Percentiles rank a stretch among this genome's conserved stretches.
These are phyloP conservation scores for Tylopilus subfusipes DNA, from an alignment of 768 basidiomycete species.

Conservation along the genomic window DNA sequence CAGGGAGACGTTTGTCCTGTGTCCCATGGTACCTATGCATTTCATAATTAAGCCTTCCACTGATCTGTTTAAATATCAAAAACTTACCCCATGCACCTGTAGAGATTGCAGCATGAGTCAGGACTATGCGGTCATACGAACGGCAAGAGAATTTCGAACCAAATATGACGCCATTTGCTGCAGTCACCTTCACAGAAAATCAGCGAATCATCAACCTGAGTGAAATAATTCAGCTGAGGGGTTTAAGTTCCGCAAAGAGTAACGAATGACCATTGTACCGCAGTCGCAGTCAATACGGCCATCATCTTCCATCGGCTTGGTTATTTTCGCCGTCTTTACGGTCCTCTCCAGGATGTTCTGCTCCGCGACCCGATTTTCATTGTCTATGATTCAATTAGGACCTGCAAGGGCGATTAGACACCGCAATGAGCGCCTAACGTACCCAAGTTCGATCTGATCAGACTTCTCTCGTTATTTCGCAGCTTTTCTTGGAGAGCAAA, in stretches of 20 bases:
- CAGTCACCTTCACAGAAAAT: constrained; percentile 74
- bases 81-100: constrained; percentile 40
- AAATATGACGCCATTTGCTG: constrained; percentile 70
- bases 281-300: constrained; percentile 65
- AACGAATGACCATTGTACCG: constrained; percentile 45
- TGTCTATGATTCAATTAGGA: constrained; percentile 21
- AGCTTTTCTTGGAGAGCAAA: constrained; percentile 37
- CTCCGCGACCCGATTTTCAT: constrained; percentile 30
- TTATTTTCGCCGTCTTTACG: constrained; percentile 6
- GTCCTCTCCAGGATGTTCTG: neutral
- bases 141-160: constrained; percentile 42
- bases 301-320: constrained; percentile 27
- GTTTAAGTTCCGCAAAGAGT: neutral
- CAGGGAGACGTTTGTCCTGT: constrained; percentile 55
- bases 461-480: constrained; percentile 7
- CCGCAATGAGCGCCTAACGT: constrained; percentile 42
- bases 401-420: neutral
- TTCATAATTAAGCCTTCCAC: neutral
- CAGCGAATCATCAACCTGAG: constrained; percentile 52
- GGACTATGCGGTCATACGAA: neutral
- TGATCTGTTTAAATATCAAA: neutral
- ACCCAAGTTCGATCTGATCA: constrained; percentile 36
- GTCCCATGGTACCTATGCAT: constrained; percentile 55
- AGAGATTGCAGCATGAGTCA: neutral
- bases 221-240: neutral